Base-by-base conservation (phyloP, 352 stramenopile genomes). In the Phytophthora brassicae region DNA sequence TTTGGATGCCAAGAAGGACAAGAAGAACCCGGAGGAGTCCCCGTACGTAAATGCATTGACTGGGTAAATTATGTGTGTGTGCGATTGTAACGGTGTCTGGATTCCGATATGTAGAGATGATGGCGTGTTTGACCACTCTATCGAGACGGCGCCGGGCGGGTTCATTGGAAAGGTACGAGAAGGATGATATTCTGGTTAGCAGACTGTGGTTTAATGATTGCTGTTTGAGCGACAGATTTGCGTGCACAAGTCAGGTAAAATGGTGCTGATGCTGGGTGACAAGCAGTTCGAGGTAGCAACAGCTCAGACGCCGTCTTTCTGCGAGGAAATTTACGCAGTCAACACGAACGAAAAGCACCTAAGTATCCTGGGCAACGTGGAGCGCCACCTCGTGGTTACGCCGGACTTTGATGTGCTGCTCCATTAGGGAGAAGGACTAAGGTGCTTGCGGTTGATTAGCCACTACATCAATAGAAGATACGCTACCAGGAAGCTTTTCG, bases 351-450 rank as follows among this genome's bases (percentile, higher is more conserved):
- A 92, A 46, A 80, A 92, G 62, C 78, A 90, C 19, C 58, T 93
- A 31, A 92, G 74, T 52, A 88, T 90, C 61, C 70, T 95, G 12
- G 86, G 86, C 38, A 67, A 69, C 33, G 71, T 94, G 31, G 78
- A 90, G 56, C 84, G 81, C 42, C 86, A 95, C 54, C 68, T 95
- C 22, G 83, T 95, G 35, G 78, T 95, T 60, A 95, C 86, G 26
- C 86, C 86, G 26, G 84, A 95, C 81, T 95, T 94, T 67, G 86
- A 95, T 16, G 77, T 77, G 41, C 50, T 95, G 59, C 74, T 95
- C 19, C 73, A 74, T 70, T 94, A 90, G 56, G n/a, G 28, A 52
- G 13, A 50, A 29, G 19, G 23, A 38, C 20, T 24, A 26, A 50
- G 36, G 36, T n/a, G n/a, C n/a, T n/a, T n/a, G n/a, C n/a, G 19